Base-by-base conservation (phyloP, 371 early-diverging fungal genomes). In the Mortierella sp. region DNA sequence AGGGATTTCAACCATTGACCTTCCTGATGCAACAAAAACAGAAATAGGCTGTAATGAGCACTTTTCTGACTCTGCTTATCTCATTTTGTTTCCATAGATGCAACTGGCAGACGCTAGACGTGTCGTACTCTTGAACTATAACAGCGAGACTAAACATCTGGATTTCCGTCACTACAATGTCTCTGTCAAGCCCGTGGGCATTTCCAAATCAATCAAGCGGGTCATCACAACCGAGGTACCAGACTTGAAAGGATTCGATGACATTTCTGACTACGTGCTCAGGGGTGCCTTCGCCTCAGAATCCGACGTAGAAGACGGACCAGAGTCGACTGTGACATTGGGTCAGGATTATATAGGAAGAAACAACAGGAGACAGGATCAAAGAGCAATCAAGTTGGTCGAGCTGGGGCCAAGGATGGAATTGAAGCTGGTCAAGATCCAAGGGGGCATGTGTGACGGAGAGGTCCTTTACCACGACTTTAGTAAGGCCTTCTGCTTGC, bases 371-470 rank as follows among this genome's bases (percentile, higher is more conserved):
- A 81, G 79, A 65, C 82, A 91, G 64, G 92, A 94, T 64, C 94
- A 95, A 70, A 85, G 97, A 32, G 94, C 95, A 0, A 89, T 98
- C 23, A 86, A 90, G 28, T 81, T 98, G 30, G 82, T 87, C 21
- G 99, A 99, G 81, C 78, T 95, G 2, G 99, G 99, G 0, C 99
- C 99, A 21, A 85, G 98, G 30, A 83, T 99, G 88, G 90, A 93
- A 44, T 80, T 98, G 60, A 78, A 86, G 56, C 84, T 99, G 42
- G 76, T 92, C 64, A 98, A 99, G 84, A 91, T 99, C 39, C 92
- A 97, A 79, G 89, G 84, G 34, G 99, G 96, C 1, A 69, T 99
- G 52, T 95, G 97, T 72, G 90, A 87, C 44, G 99, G 99, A 42
- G 96, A 98, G 70, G 94, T 98, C 5, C 80, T 97, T 15, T 94